Conservation (phyloP, 164 flowering plant genomes). For the Chimonanthus praecox region DNA sequence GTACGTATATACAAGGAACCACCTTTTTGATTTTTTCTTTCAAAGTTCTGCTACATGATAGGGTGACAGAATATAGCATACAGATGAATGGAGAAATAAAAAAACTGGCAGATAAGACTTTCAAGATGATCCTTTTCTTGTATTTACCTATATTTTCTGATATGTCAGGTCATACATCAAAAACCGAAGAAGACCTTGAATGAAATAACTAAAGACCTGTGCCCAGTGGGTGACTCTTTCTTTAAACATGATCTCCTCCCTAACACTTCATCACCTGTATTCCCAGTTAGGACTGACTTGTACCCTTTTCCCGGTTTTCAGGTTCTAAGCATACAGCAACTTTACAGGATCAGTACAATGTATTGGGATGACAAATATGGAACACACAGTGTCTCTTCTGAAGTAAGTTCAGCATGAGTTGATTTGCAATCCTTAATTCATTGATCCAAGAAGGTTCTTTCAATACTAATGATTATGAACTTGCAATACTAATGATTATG, state of each 20-base stretch:
- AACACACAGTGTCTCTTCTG: constrained; percentile 90
- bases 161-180: constrained; percentile 85
- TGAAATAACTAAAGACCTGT: constrained; percentile 88
- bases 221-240: constrained; percentile 59
- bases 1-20: constrained; percentile 24
- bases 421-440: not conserved
- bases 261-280: not conserved
- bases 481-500: not conserved
- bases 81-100: too few relatives aligned
- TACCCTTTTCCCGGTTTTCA: constrained; percentile 21
- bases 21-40: too few relatives aligned
- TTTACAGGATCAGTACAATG: constrained; percentile 97
- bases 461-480: not conserved
- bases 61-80: too few relatives aligned
- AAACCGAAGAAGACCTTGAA: constrained; percentile 86
- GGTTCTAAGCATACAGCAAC: constrained; percentile 93
- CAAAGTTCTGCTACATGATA: too few relatives aligned
- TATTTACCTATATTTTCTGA: constrained; percentile 1
- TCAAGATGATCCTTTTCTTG: not conserved
- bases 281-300: constrained; percentile 1
- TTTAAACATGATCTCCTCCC: not conserved
- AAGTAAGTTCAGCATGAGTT: constrained; percentile 41
- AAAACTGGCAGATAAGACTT: not conserved
- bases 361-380: constrained; percentile 99
- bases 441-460: not conserved